phyloP scores from a whole-genome alignment of 495 filamentous ascomycete species.

The Emericellopsis terricola region DNA sequence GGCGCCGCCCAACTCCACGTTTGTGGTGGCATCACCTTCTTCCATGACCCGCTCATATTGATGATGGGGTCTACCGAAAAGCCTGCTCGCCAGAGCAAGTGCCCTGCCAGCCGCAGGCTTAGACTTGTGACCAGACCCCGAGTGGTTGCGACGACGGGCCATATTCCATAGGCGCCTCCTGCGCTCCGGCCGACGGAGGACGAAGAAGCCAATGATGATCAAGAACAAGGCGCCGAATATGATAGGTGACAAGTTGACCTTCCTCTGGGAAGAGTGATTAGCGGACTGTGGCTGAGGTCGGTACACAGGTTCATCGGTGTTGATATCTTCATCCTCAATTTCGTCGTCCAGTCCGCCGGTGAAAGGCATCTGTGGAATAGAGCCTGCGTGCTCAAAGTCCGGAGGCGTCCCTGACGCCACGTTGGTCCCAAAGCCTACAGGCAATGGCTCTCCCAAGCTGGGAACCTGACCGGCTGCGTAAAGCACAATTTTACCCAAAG shows the following conservation, averaged over 20 bases:
- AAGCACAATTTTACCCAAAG: slow-evolving; percentile 91
- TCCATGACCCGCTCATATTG: slow-evolving; percentile 77
- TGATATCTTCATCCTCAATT: slow-evolving; percentile 38
- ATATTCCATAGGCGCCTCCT: slow-evolving; percentile 45
- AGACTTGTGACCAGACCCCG: slow-evolving; percentile 8
- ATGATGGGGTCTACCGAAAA: slow-evolving; percentile 30
- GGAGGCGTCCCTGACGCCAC: slow-evolving; percentile 33
- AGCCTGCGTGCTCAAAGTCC: slow-evolving; percentile 80
- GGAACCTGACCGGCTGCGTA: slow-evolving; percentile 84
- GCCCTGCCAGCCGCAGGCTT: slow-evolving; percentile 31
- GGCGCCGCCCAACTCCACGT: slow-evolving; percentile 53
- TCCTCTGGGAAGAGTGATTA: no score
- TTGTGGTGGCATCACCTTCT: slow-evolving; percentile 44
- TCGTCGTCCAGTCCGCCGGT: slow-evolving; percentile 31
- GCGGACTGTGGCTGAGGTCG: no score
- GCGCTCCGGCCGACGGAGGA: slow-evolving; percentile 46
- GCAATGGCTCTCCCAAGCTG: slow-evolving; percentile 36
- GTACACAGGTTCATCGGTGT: slow-evolving; percentile 51
- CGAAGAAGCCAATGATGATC: slow-evolving; percentile 42
- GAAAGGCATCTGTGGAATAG: slow-evolving; percentile 24
- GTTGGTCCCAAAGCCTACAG: slow-evolving; percentile 89
- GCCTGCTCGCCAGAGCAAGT: slow-evolving; percentile 39
- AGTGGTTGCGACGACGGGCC: slow-evolving; percentile 35
- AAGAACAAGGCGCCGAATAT: slow-evolving; percentile 7
- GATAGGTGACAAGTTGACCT: no score